Percentiles rank a stretch among this genome's conserved stretches.
phyloP scores from a whole-genome alignment of 1,284 basidiomycete species.

The Trichosporon faecale region DNA sequence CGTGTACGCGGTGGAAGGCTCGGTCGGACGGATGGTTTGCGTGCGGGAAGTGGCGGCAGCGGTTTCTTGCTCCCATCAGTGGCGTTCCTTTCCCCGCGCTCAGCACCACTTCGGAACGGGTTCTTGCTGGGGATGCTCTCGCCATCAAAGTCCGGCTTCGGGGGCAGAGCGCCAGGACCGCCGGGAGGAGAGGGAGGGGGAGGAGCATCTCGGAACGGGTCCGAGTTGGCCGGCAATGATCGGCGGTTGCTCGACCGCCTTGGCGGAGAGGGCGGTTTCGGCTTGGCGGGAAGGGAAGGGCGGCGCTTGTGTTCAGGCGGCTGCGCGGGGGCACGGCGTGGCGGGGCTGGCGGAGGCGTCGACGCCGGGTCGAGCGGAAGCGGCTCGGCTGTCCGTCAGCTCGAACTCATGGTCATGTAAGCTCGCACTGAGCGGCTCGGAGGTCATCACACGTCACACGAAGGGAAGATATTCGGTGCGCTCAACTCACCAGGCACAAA shows the following conservation, averaged over 20 bases:
- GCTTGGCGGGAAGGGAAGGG: not conserved
- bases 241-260: conserved; percentile 2
- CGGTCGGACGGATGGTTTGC: conserved; percentile 21
- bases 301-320: not conserved
- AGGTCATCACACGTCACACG: not conserved
- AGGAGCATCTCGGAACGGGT: conserved; percentile 24
- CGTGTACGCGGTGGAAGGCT: not conserved
- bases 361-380: conserved; percentile 20
- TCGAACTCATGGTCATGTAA: not conserved
- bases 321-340: conserved; percentile 13
- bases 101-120: conserved; percentile 12
- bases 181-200: not conserved
- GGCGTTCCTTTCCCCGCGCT: not conserved
- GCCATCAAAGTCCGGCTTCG: not conserved
- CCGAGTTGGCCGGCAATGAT: conserved; percentile 10
- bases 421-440: not conserved
- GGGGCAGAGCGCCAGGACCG: not conserved
- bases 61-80: not conserved
- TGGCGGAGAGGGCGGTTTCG: conserved; percentile 10
- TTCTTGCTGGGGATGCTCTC: conserved; percentile 20
- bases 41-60: conserved; percentile 24
- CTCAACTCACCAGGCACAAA: conserved; percentile 26
- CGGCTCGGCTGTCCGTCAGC: conserved; percentile 24
- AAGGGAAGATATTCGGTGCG: not conserved
- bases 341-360: conserved; percentile 14